A percentile compares a stretch with the other conserved stretches of the same genome.
These are phyloP conservation scores for Babesia caballi DNA, from an alignment of 169 alveolate genomes.

Conservation along the genomic window DNA sequence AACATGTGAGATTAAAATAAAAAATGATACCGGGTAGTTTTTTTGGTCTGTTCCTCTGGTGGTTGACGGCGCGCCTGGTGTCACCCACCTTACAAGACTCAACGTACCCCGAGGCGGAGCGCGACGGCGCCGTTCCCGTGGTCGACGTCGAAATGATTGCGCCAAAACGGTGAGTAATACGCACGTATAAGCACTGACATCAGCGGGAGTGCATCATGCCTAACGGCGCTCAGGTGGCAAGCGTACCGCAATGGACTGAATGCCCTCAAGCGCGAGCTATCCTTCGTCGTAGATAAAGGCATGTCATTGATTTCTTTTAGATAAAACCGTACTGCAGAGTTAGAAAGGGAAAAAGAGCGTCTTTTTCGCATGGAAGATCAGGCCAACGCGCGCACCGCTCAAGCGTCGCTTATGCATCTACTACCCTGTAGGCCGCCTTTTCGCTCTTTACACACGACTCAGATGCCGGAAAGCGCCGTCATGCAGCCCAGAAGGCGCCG, in stretches of 20 bases:
- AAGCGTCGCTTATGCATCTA: not conserved
- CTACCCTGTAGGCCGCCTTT: not conserved
- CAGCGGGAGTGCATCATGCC: not conserved
- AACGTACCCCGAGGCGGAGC: constrained; percentile 28
- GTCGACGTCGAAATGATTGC: constrained; percentile 63
- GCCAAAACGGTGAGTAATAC: constrained; percentile 36
- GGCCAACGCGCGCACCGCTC: not conserved
- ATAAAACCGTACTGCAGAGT: constrained; percentile 22
- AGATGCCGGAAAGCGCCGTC: constrained; percentile 5
- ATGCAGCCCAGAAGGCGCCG: not conserved
- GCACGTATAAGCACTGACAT: not conserved
- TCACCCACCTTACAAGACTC: constrained; percentile 35
- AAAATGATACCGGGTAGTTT: not conserved
- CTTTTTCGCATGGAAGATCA: constrained; percentile 11
- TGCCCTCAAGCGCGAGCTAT: constrained; percentile 30
- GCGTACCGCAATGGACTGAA: constrained; percentile 20
- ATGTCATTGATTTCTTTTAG: not conserved
- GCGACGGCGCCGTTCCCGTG: constrained; percentile 59
- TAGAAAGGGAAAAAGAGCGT: constrained; percentile 52
- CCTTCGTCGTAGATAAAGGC: constrained; percentile 56
- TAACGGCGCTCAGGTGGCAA: constrained; percentile 34
- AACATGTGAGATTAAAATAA: not conserved
- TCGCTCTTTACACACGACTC: not conserved
- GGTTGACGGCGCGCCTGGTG: constrained; percentile 19
- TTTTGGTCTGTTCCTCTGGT: constrained; percentile 11